Conservation (phyloP, 2,329 filamentous ascomycete genomes). For the Botryosphaeria dothidea region DNA sequence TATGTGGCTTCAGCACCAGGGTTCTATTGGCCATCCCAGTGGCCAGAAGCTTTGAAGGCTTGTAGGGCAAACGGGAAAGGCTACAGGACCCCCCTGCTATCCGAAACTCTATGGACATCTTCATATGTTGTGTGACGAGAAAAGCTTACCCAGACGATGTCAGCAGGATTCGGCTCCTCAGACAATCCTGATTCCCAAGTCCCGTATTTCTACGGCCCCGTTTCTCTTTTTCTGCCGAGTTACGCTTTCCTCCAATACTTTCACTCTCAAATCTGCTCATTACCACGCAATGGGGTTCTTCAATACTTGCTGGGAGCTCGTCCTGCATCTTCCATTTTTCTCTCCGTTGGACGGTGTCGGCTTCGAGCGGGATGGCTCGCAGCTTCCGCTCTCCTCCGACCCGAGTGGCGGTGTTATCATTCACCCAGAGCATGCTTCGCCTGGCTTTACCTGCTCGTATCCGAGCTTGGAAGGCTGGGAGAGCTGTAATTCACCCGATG, state of each 20-base stretch:
- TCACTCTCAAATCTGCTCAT: constrained; percentile 3
- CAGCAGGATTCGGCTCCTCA: constrained; percentile 11
- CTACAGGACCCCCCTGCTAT: not conserved
- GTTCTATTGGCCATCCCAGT: not conserved
- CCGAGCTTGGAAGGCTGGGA: constrained; percentile 24
- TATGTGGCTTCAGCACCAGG: not conserved
- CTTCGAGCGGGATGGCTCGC: constrained; percentile 1
- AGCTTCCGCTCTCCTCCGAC: constrained; percentile 4
- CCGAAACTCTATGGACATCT: not conserved
- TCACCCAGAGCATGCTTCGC: constrained; percentile 8
- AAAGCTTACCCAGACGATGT: not conserved
- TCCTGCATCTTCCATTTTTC: constrained; percentile 15
- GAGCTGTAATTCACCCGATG: constrained; percentile 25
- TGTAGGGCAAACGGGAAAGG: not conserved
- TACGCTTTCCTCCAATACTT: not conserved
- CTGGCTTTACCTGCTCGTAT: constrained; percentile 26
- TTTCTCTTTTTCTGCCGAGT: not conserved
- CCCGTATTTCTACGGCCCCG: constrained; percentile 8
- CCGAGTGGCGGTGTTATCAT: not conserved
- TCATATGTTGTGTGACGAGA: not conserved
- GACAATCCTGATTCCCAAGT: not conserved
- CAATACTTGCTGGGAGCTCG: constrained; percentile 8
- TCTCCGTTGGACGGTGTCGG: not conserved
- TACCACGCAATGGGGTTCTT: constrained; percentile 13
- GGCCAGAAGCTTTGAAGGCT: not conserved